Percentiles rank a stretch among this genome's conserved stretches.
Evolutionary conservation across 768 basidiomycete species (phyloP).

Genomic region (Gymnopilus junonius): DNA sequence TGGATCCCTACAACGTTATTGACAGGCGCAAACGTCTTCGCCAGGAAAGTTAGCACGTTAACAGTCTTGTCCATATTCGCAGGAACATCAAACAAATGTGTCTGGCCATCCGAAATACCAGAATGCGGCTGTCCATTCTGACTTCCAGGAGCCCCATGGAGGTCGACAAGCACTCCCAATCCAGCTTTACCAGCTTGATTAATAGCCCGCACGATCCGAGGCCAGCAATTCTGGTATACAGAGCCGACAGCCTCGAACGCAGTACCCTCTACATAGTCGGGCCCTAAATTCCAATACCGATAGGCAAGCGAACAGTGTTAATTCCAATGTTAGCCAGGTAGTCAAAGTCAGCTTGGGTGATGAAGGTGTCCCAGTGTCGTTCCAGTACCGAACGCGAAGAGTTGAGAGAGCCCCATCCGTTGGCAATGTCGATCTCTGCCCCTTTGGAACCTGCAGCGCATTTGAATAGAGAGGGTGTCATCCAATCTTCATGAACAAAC

Average conservation of each 20-base stretch:
- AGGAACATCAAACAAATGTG: conserved; percentile 49
- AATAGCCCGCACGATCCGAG: conserved; percentile 63
- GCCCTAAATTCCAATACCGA: conserved; percentile 66
- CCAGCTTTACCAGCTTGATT: conserved; percentile 58
- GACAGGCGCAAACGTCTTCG: conserved; percentile 41
- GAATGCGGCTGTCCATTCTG: conserved; percentile 77
- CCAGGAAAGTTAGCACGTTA: conserved; percentile 50
- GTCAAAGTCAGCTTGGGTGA: conserved; percentile 65
- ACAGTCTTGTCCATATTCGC: conserved; percentile 56
- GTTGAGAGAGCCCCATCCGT: conserved; percentile 54
- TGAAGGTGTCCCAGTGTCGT: conserved; percentile 79
- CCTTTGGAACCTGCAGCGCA: conserved; percentile 55
- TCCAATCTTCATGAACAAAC: conserved; percentile 80
- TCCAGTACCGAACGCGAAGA: conserved; percentile 59
- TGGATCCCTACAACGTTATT: conserved; percentile 67
- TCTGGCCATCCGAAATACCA: conserved; percentile 59
- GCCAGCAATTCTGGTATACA: conserved; percentile 72
- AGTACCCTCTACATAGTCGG: conserved; percentile 62
- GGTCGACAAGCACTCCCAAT: conserved; percentile 71
- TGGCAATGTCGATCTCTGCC: conserved; percentile 71
- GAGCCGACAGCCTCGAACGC: conserved; percentile 57
- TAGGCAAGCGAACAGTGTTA: conserved; percentile 67
- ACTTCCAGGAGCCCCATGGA: conserved; percentile 78
- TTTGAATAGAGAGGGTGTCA: conserved; percentile 67
- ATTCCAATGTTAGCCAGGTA: conserved; percentile 70